Conservation (phyloP, 345 rosid genomes). For the Garcia nutans region DNA sequence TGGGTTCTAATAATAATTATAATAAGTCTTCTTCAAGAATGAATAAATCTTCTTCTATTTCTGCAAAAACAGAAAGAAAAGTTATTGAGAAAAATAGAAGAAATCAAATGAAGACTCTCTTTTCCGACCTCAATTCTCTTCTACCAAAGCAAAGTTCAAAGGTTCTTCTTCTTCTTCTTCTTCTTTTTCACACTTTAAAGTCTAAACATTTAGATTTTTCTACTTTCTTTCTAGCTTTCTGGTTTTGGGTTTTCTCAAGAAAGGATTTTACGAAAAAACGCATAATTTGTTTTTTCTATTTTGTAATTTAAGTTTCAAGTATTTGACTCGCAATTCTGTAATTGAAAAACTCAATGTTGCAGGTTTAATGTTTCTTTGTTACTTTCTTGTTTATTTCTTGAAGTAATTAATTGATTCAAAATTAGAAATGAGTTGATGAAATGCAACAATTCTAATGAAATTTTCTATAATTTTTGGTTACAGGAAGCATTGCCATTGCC, state of each 20-base stretch:
- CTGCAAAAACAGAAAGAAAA: slow-evolving; percentile 48
- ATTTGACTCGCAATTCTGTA: too few relatives aligned
- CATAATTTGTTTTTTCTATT: too few relatives aligned
- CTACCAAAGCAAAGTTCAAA: slow-evolving; percentile 36
- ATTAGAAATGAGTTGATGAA: not conserved
- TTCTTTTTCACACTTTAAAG: too few relatives aligned
- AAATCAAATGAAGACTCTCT: slow-evolving; percentile 49
- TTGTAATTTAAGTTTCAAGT: too few relatives aligned
- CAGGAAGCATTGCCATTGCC: slow-evolving; percentile 46
- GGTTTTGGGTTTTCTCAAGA: not conserved
- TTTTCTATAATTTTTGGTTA: not conserved
- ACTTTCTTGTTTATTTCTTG: not conserved
- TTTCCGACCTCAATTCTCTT: slow-evolving; percentile 43
- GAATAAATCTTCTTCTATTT: slow-evolving; percentile 1
- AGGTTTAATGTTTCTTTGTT: not conserved
- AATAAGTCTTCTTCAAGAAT: not conserved
- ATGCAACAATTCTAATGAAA: not conserved
- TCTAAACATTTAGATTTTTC: too few relatives aligned
- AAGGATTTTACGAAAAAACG: too few relatives aligned
- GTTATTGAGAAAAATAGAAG: slow-evolving; percentile 51
- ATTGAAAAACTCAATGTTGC: too few relatives aligned
- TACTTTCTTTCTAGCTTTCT: too few relatives aligned
- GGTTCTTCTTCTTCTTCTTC: slow-evolving; percentile 15
- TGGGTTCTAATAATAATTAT: not conserved
- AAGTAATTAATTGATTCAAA: not conserved